Conservation (phyloP, 2,329 filamentous ascomycete species). For the Elsinoe necatrix region DNA sequence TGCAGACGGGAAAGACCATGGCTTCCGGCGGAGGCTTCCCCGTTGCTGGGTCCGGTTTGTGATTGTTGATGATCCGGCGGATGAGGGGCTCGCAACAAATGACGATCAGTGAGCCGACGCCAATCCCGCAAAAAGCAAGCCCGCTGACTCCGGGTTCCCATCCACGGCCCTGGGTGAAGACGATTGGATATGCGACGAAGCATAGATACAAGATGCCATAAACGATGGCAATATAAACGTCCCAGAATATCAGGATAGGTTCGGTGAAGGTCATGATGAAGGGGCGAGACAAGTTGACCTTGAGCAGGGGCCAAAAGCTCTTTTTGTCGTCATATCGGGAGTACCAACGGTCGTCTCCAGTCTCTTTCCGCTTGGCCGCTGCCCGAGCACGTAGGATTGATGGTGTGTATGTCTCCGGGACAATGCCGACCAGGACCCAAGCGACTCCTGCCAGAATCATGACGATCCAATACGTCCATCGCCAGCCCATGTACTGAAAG, state of each 20-base stretch:
- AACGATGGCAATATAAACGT: constrained; percentile 62
- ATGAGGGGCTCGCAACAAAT: constrained; percentile 57
- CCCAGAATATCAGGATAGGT: constrained; percentile 77
- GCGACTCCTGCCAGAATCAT: constrained; percentile 61
- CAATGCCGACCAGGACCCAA: constrained; percentile 49
- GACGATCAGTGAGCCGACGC: constrained; percentile 46
- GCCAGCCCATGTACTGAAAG: constrained; percentile 70
- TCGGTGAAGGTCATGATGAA: constrained; percentile 71
- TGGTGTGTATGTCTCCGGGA: constrained; percentile 71
- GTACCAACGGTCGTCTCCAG: constrained; percentile 65
- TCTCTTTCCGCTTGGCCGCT: constrained; percentile 55
- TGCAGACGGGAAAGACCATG: constrained; percentile 69
- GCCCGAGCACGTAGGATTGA: constrained; percentile 60
- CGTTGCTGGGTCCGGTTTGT: constrained; percentile 65
- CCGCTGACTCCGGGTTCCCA: constrained; percentile 69
- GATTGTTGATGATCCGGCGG: constrained; percentile 66
- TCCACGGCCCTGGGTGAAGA: constrained; percentile 65
- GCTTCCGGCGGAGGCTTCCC: constrained; percentile 69
- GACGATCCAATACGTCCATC: constrained; percentile 44
- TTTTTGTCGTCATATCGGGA: constrained; percentile 68
- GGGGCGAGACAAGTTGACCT: constrained; percentile 66
- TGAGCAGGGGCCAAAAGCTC: constrained; percentile 58
- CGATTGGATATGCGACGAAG: constrained; percentile 82
- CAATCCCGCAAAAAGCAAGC: constrained; percentile 68
- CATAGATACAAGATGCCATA: constrained; percentile 85